Evolutionary conservation across 116 monocot genomes (phyloP).

Genomic region (Cymodocea nodosa): DNA sequence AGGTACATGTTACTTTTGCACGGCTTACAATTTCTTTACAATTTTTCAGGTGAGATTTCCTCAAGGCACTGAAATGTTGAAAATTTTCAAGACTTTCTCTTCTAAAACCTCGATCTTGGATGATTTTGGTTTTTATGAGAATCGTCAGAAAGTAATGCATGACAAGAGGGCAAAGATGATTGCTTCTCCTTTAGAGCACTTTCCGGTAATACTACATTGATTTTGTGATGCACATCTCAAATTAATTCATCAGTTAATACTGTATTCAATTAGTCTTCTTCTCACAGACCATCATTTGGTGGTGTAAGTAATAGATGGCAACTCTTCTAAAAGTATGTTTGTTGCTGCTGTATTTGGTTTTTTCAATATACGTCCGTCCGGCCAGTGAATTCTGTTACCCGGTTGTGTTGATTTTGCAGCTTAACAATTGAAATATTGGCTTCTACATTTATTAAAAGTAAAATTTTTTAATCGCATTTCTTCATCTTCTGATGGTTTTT

Average conservation of each 20-base stretch:
- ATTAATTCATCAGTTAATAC: too few species aligned
- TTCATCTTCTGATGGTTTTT: background rate
- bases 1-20: background rate
- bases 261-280: background rate
- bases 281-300: background rate
- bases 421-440: too few species aligned
- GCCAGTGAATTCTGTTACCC: too few species aligned
- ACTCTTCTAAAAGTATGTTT: background rate
- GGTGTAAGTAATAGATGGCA: too few species aligned
- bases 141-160: constrained; percentile 64
- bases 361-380: too few species aligned
- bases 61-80: constrained; percentile 62
- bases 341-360: too few species aligned
- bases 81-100: constrained; percentile 46
- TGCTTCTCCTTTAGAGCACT: constrained; percentile 9
- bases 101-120: constrained; percentile 78
- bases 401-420: too few species aligned
- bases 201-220: constrained; percentile 13
- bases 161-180: constrained; percentile 39
- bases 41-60: constrained; percentile 59
- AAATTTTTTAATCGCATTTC: too few species aligned
- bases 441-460: too few species aligned
- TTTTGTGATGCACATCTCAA: background rate
- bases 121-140: constrained; percentile 70
- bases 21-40: background rate